Evolutionary conservation across 139 green algal genomes (phyloP).

Genomic region (Deuterostichococcus epilithicus): DNA sequence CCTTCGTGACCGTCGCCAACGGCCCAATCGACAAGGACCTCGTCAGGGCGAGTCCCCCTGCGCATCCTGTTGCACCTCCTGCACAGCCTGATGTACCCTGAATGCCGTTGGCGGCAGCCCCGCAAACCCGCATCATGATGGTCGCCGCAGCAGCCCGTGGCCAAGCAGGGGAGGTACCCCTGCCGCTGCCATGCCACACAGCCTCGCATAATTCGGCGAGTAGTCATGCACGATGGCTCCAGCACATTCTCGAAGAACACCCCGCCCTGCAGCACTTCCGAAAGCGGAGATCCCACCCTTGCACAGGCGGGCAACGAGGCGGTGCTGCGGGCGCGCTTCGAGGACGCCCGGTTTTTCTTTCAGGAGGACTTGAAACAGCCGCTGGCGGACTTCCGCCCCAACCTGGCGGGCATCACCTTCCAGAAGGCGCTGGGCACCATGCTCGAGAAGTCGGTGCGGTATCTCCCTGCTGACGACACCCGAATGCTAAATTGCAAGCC

Average conservation of each 20-base stretch:
- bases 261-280: no score
- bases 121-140: no score
- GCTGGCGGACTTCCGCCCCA: conserved; percentile 69
- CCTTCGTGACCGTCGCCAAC: conserved; percentile 96
- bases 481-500: no score
- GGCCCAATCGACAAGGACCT: conserved; percentile 67
- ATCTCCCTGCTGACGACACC: no score
- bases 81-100: not conserved
- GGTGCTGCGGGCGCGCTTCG: conserved; percentile 93
- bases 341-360: conserved; percentile 98
- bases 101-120: no score
- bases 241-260: no score
- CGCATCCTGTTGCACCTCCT: not conserved
- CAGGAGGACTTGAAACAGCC: conserved; percentile 69
- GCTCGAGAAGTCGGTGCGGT: conserved; percentile 84
- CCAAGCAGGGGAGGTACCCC: not conserved
- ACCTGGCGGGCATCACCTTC: conserved; percentile 80
- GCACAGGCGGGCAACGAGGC: conserved; percentile 81
- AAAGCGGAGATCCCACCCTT: no score
- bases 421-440: conserved; percentile 92
- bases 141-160: no score
- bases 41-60: conserved; percentile 38
- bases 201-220: no score
- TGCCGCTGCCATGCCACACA: no score
- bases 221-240: no score